Evolutionary conservation across 1,284 basidiomycete species (phyloP).

Genomic region (Leccinum pachyderme): DNA sequence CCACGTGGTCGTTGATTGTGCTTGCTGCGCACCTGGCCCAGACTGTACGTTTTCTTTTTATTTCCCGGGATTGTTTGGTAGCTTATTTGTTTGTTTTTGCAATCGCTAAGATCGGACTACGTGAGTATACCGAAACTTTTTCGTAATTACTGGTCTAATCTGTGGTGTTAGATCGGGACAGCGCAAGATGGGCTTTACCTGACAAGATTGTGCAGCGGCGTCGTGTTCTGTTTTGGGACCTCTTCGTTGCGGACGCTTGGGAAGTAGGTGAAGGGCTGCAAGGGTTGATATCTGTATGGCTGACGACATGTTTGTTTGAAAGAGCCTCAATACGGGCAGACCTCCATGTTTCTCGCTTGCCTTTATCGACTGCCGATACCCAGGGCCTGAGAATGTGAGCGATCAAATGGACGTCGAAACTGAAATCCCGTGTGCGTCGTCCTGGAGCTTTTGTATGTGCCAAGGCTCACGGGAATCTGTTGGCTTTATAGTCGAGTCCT

Average conservation of each 20-base stretch:
- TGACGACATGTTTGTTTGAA: constrained; percentile 3
- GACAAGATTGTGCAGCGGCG: constrained; percentile 53
- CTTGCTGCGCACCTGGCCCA: constrained; percentile 56
- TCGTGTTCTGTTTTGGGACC: constrained; percentile 58
- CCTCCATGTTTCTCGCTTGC: constrained; percentile 58
- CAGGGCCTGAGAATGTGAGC: constrained; percentile 38
- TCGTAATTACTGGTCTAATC: constrained; percentile 11
- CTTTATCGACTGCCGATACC: constrained; percentile 57
- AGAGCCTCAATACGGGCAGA: constrained; percentile 62
- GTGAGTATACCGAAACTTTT: constrained; percentile 36
- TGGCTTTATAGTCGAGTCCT: constrained; percentile 49
- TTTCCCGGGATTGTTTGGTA: constrained; percentile 7
- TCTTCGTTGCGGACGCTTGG: constrained; percentile 52
- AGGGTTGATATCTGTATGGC: neutral
- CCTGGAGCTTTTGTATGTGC: neutral
- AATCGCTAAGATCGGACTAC: constrained; percentile 51
- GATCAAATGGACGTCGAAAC: constrained; percentile 28
- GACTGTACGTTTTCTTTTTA: constrained; percentile 44
- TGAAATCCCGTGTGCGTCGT: constrained; percentile 23
- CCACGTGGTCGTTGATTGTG: constrained; percentile 58
- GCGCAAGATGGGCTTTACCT: constrained; percentile 51
- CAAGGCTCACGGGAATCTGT: neutral
- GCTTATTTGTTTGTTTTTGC: constrained; percentile 13
- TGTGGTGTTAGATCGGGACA: constrained; percentile 51
- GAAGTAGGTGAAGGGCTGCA: constrained; percentile 34